A percentile compares a stretch with the other conserved stretches of the same genome.
Evolutionary conservation across 2,329 filamentous ascomycete genomes (phyloP).

Genomic region (Cordyceps javanica): DNA sequence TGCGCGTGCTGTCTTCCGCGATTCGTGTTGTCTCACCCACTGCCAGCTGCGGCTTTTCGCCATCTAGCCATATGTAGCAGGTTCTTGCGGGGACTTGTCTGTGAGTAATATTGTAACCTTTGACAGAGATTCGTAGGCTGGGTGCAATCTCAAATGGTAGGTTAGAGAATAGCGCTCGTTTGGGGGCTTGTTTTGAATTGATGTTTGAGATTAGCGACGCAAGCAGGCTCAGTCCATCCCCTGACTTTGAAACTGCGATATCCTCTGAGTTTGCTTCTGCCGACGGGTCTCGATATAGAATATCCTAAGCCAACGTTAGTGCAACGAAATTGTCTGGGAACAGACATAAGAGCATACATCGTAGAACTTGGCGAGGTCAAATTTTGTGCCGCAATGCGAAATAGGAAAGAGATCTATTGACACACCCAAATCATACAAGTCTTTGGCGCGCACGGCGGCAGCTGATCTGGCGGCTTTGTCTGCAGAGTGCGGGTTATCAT

Average conservation of each 20-base stretch:
- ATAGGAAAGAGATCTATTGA: slow-evolving; percentile 92
- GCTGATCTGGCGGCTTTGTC: slow-evolving; percentile 69
- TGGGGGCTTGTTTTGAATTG: slow-evolving; percentile 81
- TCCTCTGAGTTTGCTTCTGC: slow-evolving; percentile 55
- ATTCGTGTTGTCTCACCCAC: slow-evolving; percentile 66
- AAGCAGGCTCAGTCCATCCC: slow-evolving; percentile 72
- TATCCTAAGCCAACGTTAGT: slow-evolving; percentile 52
- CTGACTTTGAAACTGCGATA: slow-evolving; percentile 59
- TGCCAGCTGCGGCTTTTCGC: slow-evolving; percentile 79
- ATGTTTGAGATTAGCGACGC: slow-evolving; percentile 79
- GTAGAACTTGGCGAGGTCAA: slow-evolving; percentile 83
- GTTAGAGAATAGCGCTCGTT: slow-evolving; percentile 78
- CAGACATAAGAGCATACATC: slow-evolving; percentile 52
- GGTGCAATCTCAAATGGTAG: slow-evolving; percentile 85
- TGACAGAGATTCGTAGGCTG: slow-evolving; percentile 78
- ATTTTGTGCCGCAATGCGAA: slow-evolving; percentile 60
- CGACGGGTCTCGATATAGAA: slow-evolving; percentile 74
- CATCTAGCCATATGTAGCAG: slow-evolving; percentile 81
- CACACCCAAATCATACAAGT: slow-evolving; percentile 89
- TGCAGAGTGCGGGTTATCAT: slow-evolving; percentile 73
- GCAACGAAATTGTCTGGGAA: not conserved
- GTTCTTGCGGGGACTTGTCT: slow-evolving; percentile 74
- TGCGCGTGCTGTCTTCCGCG: slow-evolving; percentile 69
- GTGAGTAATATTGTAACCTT: slow-evolving; percentile 86
- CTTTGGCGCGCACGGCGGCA: slow-evolving; percentile 82